Percentiles rank a stretch among this genome's conserved stretches.
Evolutionary conservation across 2,329 filamentous ascomycete species (phyloP).

Genomic region (Magnaporthiopsis rhizophila): DNA sequence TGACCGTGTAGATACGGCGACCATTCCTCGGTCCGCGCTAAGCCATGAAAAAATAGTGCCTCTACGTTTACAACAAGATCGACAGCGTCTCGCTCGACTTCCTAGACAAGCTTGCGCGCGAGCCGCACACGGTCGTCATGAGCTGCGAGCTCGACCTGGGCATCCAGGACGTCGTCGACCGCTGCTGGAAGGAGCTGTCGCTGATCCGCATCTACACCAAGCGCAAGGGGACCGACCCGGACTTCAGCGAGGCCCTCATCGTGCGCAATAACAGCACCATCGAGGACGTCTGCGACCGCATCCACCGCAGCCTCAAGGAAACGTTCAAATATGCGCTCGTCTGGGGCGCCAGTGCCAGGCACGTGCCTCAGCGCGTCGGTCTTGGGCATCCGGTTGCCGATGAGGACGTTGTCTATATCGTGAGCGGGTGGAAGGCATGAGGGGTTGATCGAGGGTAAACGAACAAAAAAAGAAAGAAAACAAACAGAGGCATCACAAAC

Average conservation of each 20-base stretch:
- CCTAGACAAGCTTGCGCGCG: constrained; percentile 82
- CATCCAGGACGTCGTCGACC: constrained; percentile 85
- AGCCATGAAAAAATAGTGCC: constrained; percentile 32
- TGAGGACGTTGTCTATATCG: constrained; percentile 62
- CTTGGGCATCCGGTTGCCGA: constrained; percentile 70
- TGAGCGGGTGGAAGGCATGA: constrained; percentile 56
- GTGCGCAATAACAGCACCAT: constrained; percentile 82
- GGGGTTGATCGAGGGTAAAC: not conserved
- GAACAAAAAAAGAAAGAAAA: not conserved
- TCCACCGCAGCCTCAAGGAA: constrained; percentile 91
- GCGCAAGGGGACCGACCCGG: constrained; percentile 82
- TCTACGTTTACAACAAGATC: constrained; percentile 99
- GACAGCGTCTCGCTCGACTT: constrained; percentile 91
- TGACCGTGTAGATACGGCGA: too few relatives aligned
- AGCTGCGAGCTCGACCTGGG: constrained; percentile 92
- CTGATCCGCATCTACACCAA: constrained; percentile 95
- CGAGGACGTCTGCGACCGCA: constrained; percentile 93
- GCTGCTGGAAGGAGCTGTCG: constrained; percentile 88
- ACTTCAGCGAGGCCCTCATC: constrained; percentile 87
- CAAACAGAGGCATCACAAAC: not conserved
- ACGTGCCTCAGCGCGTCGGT: constrained; percentile 89
- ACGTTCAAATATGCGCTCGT: constrained; percentile 98
- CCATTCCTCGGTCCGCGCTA: too few relatives aligned
- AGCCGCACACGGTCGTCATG: constrained; percentile 95
- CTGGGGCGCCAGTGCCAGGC: constrained; percentile 92